phyloP scores from a whole-genome alignment of 208 protist genomes.

The Leishmania mexicana region DNA sequence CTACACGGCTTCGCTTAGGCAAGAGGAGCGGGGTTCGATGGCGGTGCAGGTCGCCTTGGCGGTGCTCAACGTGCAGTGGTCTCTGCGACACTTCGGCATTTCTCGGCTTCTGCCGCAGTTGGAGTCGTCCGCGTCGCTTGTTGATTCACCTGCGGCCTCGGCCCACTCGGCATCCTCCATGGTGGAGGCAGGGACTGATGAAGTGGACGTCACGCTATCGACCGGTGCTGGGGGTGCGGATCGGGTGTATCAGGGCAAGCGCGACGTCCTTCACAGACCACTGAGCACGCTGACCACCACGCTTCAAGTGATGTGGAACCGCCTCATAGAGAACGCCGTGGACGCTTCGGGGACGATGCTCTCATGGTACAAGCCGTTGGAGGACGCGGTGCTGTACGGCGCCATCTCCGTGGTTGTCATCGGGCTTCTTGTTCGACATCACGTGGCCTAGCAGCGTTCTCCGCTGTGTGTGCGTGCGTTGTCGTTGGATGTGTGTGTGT shows the following conservation, averaged over 20 bases:
- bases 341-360: slow-evolving; percentile 7
- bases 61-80: slow-evolving; percentile 38
- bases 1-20: slow-evolving; percentile 33
- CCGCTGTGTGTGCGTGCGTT: neutral
- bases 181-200: neutral
- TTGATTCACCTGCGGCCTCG: neutral
- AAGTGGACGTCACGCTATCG: neutral
- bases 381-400: slow-evolving; percentile 32
- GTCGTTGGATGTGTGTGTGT: neutral
- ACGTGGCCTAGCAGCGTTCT: slow-evolving; percentile 19
- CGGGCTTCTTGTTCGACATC: slow-evolving; percentile 53
- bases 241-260: neutral
- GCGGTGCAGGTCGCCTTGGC: slow-evolving; percentile 17
- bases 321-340: neutral
- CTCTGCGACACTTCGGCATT: slow-evolving; percentile 28
- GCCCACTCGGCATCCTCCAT: neutral
- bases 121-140: neutral
- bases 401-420: slow-evolving; percentile 34
- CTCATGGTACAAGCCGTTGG: slow-evolving; percentile 22
- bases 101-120: neutral
- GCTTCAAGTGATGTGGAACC: neutral
- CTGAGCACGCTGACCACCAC: neutral
- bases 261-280: neutral
- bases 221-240: neutral
- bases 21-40: slow-evolving; percentile 22